These are phyloP conservation scores for Mycoemilia scoparia DNA, from an alignment of 192 early-diverging fungal species.

Conservation along the genomic window DNA sequence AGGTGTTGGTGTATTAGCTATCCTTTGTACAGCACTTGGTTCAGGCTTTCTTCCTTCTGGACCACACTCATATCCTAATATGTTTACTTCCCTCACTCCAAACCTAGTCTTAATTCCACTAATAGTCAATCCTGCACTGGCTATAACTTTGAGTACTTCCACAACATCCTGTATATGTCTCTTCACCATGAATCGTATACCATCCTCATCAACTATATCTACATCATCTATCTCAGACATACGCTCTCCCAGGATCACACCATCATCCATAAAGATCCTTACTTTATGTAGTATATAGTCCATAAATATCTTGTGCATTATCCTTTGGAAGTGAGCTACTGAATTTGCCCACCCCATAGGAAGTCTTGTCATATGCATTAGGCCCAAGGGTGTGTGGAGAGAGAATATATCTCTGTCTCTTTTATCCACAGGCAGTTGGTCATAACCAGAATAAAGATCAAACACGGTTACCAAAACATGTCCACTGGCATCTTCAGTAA, in stretches of 20 bases:
- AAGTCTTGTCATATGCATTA: slow-evolving; percentile 1
- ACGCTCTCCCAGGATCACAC: neutral
- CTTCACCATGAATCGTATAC: neutral
- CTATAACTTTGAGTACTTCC: neutral
- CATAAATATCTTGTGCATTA: slow-evolving; percentile 1
- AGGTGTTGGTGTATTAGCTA: neutral
- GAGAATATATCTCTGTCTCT: slow-evolving; percentile 3
- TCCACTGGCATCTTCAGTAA: neutral
- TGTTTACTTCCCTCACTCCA: neutral
- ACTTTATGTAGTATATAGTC: neutral
- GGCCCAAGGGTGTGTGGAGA: slow-evolving; percentile 1
- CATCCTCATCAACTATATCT: neutral
- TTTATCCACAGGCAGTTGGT: slow-evolving; percentile 1
- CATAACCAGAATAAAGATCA: slow-evolving; percentile 3
- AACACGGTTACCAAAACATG: neutral
- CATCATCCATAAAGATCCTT: slow-evolving; percentile 2
- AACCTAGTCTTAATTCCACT: neutral
- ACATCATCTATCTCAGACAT: neutral
- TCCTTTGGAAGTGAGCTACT: slow-evolving; percentile 1
- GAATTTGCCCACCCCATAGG: slow-evolving; percentile 4
- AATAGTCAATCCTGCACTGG: slow-evolving; percentile 1
- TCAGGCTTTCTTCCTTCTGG: neutral
- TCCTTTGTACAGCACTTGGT: neutral
- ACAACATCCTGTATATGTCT: slow-evolving; percentile 1
- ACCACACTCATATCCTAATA: neutral